Conservation (phyloP, 352 stramenopile genomes). For the Phytophthora cactorum region DNA sequence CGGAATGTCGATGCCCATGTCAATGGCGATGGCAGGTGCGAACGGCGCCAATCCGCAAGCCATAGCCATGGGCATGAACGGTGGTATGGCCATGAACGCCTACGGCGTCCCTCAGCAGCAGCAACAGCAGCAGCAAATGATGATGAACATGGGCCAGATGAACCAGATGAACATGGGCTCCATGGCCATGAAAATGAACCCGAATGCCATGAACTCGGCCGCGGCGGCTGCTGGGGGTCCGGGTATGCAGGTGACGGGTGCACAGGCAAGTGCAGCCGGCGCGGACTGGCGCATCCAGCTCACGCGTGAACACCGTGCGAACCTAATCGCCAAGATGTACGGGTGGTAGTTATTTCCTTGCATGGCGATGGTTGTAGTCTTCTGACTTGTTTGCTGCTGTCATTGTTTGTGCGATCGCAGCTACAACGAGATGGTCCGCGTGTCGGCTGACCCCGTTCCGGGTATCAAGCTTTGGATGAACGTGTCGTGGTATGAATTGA, state of each 20-base stretch:
- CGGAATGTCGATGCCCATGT: slow-evolving; percentile 72
- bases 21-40: slow-evolving; percentile 56
- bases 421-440: slow-evolving; percentile 87
- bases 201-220: slow-evolving; percentile 50
- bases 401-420: slow-evolving; percentile 32
- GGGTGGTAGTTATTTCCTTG: slow-evolving; percentile 10
- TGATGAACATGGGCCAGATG: slow-evolving; percentile 50
- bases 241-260: not conserved
- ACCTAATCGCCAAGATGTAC: slow-evolving; percentile 89
- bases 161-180: slow-evolving; percentile 61
- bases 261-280: not conserved
- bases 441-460: slow-evolving; percentile 76
- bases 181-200: slow-evolving; percentile 62
- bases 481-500: slow-evolving; percentile 86
- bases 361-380: slow-evolving; percentile 7
- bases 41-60: slow-evolving; percentile 44
- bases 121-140: slow-evolving; percentile 50
- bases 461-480: slow-evolving; percentile 91
- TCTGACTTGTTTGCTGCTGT: slow-evolving; percentile 16
- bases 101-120: slow-evolving; percentile 42
- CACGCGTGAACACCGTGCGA: slow-evolving; percentile 80
- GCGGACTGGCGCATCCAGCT: slow-evolving; percentile 83
- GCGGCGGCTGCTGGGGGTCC: not conserved
- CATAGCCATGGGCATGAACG: slow-evolving; percentile 62
- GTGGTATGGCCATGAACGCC: slow-evolving; percentile 36